Conservation (phyloP, 768 basidiomycete genomes). For the Amanita exitialis region DNA sequence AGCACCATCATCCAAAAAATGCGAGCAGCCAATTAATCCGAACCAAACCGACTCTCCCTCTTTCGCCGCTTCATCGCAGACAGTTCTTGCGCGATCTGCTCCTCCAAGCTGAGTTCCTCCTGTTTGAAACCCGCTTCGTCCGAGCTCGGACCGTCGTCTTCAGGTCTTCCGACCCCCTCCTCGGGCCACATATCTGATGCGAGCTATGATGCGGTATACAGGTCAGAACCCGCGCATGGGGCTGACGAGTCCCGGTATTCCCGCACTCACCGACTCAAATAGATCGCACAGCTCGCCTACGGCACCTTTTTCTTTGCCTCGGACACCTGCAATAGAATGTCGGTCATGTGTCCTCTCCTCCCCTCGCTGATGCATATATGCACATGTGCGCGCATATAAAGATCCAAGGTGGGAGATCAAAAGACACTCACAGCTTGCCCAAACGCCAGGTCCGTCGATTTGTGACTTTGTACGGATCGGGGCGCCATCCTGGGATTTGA, state of each 20-base stretch:
- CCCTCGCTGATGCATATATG: too few species aligned
- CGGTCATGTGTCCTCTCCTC: too few species aligned
- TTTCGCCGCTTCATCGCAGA: constrained; percentile 59
- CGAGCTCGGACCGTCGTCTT: constrained; percentile 10
- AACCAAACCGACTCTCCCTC: constrained; percentile 58
- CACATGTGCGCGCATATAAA: background rate
- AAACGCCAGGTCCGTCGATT: constrained; percentile 76
- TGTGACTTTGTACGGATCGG: constrained; percentile 53
- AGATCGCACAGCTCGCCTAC: constrained; percentile 72
- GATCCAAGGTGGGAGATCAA: background rate
- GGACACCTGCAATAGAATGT: constrained; percentile 34
- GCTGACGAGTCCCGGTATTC: background rate
- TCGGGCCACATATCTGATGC: constrained; percentile 67
- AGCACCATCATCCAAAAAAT: background rate
- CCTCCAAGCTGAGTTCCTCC: constrained; percentile 48
- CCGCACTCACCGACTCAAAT: constrained; percentile 55
- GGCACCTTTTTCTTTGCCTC: constrained; percentile 73
- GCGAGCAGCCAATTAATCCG: constrained; percentile 1
- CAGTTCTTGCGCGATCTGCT: constrained; percentile 63
- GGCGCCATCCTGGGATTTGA: constrained; percentile 46
- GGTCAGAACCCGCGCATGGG: background rate
- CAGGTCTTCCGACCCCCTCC: constrained; percentile 3
- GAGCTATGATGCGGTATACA: constrained; percentile 31
- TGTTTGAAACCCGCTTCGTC: constrained; percentile 12
- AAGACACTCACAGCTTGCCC: constrained; percentile 57